A percentile compares a stretch with the other conserved stretches of the same genome.
These are phyloP conservation scores for Nicotiana obtusifolia DNA, from an alignment of 257 asterid species.

Conservation along the genomic window DNA sequence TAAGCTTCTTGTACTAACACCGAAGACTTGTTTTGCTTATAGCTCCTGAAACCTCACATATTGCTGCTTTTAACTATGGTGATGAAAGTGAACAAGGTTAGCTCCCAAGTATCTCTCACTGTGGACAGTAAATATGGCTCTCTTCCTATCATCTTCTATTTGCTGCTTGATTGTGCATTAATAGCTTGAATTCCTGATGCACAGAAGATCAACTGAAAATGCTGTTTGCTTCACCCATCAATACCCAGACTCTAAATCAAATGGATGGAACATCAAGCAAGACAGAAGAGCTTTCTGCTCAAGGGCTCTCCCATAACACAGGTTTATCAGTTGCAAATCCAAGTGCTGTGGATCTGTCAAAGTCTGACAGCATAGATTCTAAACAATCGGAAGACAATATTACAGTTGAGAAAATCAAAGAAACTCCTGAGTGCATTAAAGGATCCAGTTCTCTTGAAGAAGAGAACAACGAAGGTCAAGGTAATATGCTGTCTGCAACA, in stretches of 20 bases:
- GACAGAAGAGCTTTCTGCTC: not conserved
- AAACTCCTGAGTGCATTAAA: not conserved
- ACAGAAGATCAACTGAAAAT: slow-evolving; percentile 31
- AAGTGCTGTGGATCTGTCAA: not conserved
- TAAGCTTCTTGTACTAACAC: not conserved
- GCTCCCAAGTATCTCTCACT: not conserved
- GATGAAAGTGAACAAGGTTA: slow-evolving; percentile 3
- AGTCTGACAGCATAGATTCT: not conserved
- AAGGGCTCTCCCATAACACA: not conserved
- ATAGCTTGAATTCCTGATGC: not conserved
- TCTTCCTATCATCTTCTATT: slow-evolving; percentile 5
- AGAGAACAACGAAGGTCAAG: not conserved
- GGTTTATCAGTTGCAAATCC: not conserved
- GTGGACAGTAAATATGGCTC: not conserved
- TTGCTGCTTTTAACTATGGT: not conserved
- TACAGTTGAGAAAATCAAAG: not conserved
- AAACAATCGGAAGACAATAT: not conserved
- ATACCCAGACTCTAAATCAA: slow-evolving; percentile 5
- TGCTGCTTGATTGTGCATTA: not conserved
- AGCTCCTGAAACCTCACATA: not conserved
- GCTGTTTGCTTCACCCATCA: slow-evolving; percentile 35
- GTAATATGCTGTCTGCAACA: not conserved
- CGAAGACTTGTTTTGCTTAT: not conserved
- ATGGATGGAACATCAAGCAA: slow-evolving; percentile 9
- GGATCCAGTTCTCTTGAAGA: not conserved